Conservation (phyloP, 345 rosid species). For the Populus davidiana region DNA sequence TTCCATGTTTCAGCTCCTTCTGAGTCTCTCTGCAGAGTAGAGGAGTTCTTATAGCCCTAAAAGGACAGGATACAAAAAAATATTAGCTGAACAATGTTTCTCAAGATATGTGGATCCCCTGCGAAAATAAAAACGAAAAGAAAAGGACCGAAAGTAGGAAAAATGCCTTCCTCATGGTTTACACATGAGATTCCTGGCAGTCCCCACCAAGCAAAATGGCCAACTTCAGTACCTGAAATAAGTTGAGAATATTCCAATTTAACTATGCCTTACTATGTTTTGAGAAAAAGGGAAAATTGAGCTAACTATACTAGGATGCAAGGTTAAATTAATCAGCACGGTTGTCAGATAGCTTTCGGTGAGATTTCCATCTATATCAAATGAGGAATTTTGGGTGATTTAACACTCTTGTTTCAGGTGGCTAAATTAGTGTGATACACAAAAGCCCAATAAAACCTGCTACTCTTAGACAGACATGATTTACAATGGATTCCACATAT, state of each 20-base stretch:
- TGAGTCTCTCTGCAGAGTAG: not conserved
- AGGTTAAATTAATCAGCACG: not conserved
- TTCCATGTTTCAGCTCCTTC: conserved; percentile 17
- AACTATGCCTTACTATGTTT: not conserved
- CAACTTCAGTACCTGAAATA: conserved; percentile 18
- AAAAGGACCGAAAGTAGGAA: not conserved
- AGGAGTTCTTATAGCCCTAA: conserved; percentile 20
- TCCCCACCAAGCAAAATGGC: conserved; percentile 31
- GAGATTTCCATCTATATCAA: not conserved
- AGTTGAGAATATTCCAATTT: conserved; percentile 30
- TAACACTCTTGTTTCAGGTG: not conserved
- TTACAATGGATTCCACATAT: not conserved
- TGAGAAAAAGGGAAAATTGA: not conserved
- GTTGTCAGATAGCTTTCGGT: not conserved
- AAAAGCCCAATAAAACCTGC: not conserved
- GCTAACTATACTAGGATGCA: not conserved
- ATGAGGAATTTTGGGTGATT: conserved; percentile 1
- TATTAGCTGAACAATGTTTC: not conserved
- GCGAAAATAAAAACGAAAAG: conserved; percentile 3
- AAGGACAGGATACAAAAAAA: not conserved
- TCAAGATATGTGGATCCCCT: not conserved
- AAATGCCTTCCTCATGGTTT: conserved; percentile 26
- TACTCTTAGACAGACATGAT: not conserved
- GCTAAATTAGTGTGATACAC: not conserved
- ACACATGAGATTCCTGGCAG: conserved; percentile 27